Evolutionary conservation across 208 protist species (phyloP).

Genomic region (Acanthamoeba triangularis): DNA sequence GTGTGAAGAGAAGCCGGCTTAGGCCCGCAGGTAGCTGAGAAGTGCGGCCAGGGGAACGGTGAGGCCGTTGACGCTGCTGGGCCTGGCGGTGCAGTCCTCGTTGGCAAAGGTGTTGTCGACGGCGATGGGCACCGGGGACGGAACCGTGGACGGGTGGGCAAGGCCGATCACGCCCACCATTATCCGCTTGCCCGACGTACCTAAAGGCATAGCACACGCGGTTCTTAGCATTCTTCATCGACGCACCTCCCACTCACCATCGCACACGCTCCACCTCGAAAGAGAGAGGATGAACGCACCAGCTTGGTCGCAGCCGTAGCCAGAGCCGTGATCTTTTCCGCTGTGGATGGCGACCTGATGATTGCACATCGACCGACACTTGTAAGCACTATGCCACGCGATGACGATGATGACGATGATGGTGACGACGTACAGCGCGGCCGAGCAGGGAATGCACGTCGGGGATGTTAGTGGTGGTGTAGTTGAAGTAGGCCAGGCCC

Average conservation of each 20-base stretch:
- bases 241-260: neutral
- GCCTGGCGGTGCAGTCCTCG: neutral
- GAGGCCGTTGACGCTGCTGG: neutral
- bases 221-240: no score
- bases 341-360: neutral
- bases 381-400: no score
- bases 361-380: neutral
- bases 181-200: neutral
- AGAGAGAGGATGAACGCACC: neutral
- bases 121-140: neutral
- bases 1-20: neutral
- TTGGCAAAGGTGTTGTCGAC: slow-evolving; percentile 10
- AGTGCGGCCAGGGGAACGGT: neutral
- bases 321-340: neutral
- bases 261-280: neutral
- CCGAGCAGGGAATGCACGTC: neutral
- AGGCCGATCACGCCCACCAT: slow-evolving; percentile 36
- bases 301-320: neutral
- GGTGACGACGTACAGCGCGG: neutral
- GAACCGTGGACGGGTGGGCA: neutral
- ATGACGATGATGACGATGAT: neutral
- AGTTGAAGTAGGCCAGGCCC: neutral
- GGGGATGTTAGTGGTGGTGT: slow-evolving; percentile 5
- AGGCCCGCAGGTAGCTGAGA: neutral
- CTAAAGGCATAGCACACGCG: neutral